Percentiles rank a stretch among this genome's conserved stretches.
Evolutionary conservation across 139 green algal genomes (phyloP).

Genomic region (Chlamydomonas sp.): DNA sequence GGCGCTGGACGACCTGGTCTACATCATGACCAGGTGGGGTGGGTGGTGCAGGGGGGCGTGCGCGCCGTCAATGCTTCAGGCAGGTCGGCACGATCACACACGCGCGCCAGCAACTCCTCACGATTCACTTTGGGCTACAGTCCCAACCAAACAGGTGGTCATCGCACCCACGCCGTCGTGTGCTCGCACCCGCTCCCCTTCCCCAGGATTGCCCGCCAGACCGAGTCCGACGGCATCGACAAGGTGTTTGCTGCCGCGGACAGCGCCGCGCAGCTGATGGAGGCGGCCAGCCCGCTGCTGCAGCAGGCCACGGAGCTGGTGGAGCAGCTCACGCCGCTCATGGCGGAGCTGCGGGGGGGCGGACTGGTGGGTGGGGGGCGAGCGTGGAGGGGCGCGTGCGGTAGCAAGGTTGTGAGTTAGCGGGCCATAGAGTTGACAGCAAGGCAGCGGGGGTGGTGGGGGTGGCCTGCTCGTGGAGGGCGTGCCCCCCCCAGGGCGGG

Average conservation of each 20-base stretch:
- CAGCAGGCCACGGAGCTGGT: conserved; percentile 40
- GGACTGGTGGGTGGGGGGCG: conserved; percentile 65
- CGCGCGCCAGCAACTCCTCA: no score
- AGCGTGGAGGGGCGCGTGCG: neutral
- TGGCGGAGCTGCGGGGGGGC: conserved; percentile 77
- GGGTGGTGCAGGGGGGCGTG: neutral
- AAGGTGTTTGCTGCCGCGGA: conserved; percentile 90
- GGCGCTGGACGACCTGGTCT: conserved; percentile 97
- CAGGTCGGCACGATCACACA: no score
- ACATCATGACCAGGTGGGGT: conserved; percentile 79
- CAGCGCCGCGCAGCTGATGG: conserved; percentile 62
- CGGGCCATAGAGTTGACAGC: no score
- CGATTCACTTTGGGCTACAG: no score
- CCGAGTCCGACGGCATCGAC: conserved; percentile 83
- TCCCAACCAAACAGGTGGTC: no score
- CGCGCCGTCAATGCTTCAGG: no score
- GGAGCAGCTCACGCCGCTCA: conserved; percentile 77
- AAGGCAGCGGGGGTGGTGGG: neutral
- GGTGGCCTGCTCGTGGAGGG: neutral
- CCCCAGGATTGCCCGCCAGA: conserved; percentile 88
- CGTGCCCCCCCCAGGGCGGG: no score
- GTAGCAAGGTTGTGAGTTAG: no score
- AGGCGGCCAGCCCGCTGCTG: conserved; percentile 57
- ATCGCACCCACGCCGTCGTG: neutral
- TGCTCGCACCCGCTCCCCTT: conserved; percentile 2